Evolutionary conservation across 169 alveolate species (phyloP).

Genomic region (Eimeria acervulina): DNA sequence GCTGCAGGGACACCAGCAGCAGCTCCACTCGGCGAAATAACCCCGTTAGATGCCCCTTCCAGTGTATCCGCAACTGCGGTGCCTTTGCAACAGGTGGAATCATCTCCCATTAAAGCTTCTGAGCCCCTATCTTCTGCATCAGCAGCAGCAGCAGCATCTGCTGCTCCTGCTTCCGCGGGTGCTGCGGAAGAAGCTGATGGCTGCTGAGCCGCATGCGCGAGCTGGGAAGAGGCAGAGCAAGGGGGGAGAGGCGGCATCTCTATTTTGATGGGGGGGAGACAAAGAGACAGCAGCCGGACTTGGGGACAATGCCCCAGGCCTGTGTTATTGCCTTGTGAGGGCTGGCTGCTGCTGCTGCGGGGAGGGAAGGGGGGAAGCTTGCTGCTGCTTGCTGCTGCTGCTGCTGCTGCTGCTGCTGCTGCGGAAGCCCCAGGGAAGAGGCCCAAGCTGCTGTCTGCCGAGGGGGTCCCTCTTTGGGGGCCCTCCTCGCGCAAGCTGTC

Average conservation of each 20-base stretch:
- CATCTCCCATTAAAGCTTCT: not conserved
- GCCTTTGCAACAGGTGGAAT: not conserved
- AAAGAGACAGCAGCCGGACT: conserved; percentile 56
- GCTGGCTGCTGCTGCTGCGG: not conserved
- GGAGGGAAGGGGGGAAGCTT: not conserved
- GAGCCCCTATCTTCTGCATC: not conserved
- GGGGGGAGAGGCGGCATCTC: not conserved
- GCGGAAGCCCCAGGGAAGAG: not conserved
- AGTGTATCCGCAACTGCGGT: not conserved
- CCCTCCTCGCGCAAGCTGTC: conserved; percentile 6
- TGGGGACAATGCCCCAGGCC: conserved; percentile 24
- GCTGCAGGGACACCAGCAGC: not conserved
- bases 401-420: conserved; percentile 24
- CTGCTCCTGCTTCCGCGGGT: not conserved
- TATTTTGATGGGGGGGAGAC: conserved; percentile 29
- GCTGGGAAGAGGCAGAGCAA: not conserved
- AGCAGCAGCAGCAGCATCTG: not conserved
- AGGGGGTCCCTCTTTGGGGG: conserved; percentile 35
- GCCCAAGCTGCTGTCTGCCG: not conserved
- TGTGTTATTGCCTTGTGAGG: not conserved
- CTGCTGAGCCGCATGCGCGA: not conserved
- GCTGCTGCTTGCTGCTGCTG: conserved; percentile 34
- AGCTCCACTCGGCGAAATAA: not conserved
- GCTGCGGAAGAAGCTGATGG: not conserved
- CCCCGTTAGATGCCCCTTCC: not conserved